phyloP scores from a whole-genome alignment of 768 basidiomycete genomes.

The Trametes cingulata region DNA sequence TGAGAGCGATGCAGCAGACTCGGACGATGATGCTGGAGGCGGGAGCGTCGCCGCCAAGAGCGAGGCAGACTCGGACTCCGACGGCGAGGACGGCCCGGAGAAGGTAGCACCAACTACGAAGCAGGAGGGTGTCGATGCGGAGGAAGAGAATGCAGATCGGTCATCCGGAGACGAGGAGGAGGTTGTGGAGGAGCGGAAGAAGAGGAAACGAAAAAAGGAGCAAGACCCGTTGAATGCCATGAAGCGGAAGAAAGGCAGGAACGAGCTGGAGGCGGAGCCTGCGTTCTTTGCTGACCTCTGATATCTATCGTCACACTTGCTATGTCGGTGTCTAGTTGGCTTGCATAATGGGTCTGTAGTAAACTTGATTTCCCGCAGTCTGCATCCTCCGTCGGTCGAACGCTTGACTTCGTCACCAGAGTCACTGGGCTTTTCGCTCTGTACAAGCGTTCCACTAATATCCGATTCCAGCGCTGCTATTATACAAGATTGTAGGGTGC shows the following conservation, averaged over 20 bases:
- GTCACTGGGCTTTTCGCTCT: too few species aligned
- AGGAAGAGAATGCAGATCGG: slow-evolving; percentile 19
- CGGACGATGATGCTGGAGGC: background rate
- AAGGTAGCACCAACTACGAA: slow-evolving; percentile 32
- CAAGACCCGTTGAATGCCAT: slow-evolving; percentile 46
- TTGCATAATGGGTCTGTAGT: too few species aligned
- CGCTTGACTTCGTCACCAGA: too few species aligned
- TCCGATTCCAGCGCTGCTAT: too few species aligned
- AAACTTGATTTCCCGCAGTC: too few species aligned
- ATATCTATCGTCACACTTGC: background rate
- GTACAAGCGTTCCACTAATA: too few species aligned
- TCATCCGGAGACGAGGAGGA: slow-evolving; percentile 21
- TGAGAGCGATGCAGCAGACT: slow-evolving; percentile 30
- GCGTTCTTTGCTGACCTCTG: slow-evolving; percentile 71
- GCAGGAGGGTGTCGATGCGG: slow-evolving; percentile 23
- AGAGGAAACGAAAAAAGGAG: slow-evolving; percentile 59
- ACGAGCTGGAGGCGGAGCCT: slow-evolving; percentile 55
- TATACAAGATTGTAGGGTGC: too few species aligned
- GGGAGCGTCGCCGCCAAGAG: slow-evolving; percentile 25
- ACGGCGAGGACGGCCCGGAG: slow-evolving; percentile 39
- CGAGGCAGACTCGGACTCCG: slow-evolving; percentile 33
- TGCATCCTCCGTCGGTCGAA: too few species aligned
- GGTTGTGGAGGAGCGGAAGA: slow-evolving; percentile 39
- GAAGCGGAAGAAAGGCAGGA: slow-evolving; percentile 60
- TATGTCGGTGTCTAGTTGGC: background rate